Conservation (phyloP, 257 asterid species). For the Solanum etuberosum region DNA sequence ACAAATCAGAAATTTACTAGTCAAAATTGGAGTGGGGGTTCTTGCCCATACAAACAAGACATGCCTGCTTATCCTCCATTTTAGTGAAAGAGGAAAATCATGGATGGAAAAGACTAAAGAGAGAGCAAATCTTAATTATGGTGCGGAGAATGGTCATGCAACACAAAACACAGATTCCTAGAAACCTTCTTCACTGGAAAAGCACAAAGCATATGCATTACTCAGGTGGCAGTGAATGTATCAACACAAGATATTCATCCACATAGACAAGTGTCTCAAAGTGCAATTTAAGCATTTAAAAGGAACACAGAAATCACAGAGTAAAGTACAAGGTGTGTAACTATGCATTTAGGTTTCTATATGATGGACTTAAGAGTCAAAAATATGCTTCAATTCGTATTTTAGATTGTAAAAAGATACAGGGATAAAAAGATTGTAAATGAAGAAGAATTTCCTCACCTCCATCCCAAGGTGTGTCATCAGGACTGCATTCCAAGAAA, state of each 20-base stretch:
- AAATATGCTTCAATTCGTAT: neutral
- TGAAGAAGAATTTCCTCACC: slow-evolving; percentile 29
- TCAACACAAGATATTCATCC: neutral
- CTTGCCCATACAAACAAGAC: neutral
- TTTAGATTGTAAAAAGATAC: neutral
- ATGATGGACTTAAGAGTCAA: neutral
- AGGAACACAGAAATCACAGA: neutral
- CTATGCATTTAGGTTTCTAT: neutral
- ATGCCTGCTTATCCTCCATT: neutral
- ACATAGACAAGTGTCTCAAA: neutral
- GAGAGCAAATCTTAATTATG: neutral
- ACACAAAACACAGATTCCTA: neutral
- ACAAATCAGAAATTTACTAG: neutral
- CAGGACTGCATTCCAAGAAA: slow-evolving; percentile 57
- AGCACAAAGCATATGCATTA: neutral
- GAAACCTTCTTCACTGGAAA: neutral
- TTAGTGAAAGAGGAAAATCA: neutral
- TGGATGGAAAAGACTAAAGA: neutral
- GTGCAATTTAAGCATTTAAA: neutral
- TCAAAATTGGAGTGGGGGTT: neutral
- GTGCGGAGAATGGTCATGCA: neutral
- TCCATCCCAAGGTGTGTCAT: slow-evolving; percentile 98
- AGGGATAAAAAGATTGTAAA: neutral
- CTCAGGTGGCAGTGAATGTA: neutral
- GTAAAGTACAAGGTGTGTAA: neutral